A percentile compares a stretch with the other conserved stretches of the same genome.
These are phyloP conservation scores for Sugiyamaella americana DNA, from an alignment of 805 yeast genomes.

Conservation along the genomic window DNA sequence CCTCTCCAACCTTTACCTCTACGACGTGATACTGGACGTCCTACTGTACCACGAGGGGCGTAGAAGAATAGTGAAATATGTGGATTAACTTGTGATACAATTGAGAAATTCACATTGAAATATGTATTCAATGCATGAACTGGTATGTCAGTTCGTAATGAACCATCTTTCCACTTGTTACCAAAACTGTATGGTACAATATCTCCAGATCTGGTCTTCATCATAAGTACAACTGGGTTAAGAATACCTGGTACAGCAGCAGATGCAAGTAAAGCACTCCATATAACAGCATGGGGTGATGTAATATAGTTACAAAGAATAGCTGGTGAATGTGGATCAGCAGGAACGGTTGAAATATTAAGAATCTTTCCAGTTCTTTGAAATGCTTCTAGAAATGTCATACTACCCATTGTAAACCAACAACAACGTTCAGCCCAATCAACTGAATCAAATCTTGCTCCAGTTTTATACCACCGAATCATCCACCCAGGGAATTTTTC, in stretches of 20 bases:
- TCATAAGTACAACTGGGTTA: constrained; percentile 75
- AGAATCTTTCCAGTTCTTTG: constrained; percentile 62
- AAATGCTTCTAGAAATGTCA: constrained; percentile 65
- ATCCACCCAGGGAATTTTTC: constrained; percentile 57
- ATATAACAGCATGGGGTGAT: constrained; percentile 73
- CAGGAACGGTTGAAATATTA: constrained; percentile 73
- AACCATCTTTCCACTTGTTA: constrained; percentile 72
- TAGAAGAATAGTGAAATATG: constrained; percentile 70
- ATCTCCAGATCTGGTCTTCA: constrained; percentile 42
- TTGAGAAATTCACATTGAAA: constrained; percentile 67
- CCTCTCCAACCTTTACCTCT: constrained; percentile 60
- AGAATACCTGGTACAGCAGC: constrained; percentile 80
- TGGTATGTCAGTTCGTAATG: constrained; percentile 73
- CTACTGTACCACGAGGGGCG: constrained; percentile 76
- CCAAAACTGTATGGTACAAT: constrained; percentile 69
- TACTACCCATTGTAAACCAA: constrained; percentile 69
- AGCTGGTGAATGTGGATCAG: constrained; percentile 76
- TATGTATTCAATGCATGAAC: constrained; percentile 65
- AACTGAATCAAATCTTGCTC: constrained; percentile 70
- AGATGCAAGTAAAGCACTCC: constrained; percentile 71
- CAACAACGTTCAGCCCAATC: constrained; percentile 64
- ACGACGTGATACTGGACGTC: constrained; percentile 63
- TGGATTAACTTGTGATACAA: constrained; percentile 80
- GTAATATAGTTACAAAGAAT: constrained; percentile 71
- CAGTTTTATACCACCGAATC: constrained; percentile 63